Percentiles rank a stretch among this genome's conserved stretches.
These are phyloP conservation scores for Panicum virgatum DNA, from an alignment of 202 grass and related monocot genomes.

Conservation along the genomic window DNA sequence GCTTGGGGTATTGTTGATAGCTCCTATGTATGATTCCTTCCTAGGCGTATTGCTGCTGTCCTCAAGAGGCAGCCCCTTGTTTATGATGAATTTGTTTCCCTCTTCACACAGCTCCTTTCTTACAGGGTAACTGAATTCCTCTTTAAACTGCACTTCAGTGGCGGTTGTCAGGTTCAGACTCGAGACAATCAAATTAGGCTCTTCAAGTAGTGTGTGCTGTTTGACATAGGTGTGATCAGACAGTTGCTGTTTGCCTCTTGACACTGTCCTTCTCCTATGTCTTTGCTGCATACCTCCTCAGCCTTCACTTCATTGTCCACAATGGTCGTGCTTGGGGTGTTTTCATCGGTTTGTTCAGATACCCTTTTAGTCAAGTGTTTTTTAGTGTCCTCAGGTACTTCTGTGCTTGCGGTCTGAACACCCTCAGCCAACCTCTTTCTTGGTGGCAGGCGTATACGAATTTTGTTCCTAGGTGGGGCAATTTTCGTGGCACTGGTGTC, in stretches of 20 bases:
- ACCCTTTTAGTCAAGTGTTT: background rate
- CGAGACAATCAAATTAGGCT: background rate
- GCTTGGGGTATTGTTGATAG: background rate
- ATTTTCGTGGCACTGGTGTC: slow-evolving; percentile 11
- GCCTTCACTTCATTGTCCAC: background rate
- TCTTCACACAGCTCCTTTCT: slow-evolving; percentile 16
- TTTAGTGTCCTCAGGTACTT: background rate
- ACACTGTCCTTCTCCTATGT: background rate
- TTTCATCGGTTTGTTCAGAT: background rate
- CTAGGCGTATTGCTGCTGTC: background rate
- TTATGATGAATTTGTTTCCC: slow-evolving; percentile 6
- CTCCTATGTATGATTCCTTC: slow-evolving; percentile 13
- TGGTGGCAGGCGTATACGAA: slow-evolving; percentile 37
- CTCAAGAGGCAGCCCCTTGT: slow-evolving; percentile 13
- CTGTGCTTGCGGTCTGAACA: background rate
- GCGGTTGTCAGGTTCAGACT: background rate
- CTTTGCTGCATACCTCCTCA: slow-evolving; percentile 14
- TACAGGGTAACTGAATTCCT: slow-evolving; percentile 13
- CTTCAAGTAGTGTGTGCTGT: slow-evolving; percentile 1
- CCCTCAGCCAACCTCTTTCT: slow-evolving; percentile 28
- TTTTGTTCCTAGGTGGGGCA: slow-evolving; percentile 21
- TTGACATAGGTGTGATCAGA: slow-evolving; percentile 16
- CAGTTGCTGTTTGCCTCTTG: slow-evolving; percentile 12
- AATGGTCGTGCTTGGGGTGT: background rate
- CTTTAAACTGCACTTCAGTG: background rate